A percentile compares a stretch with the other conserved stretches of the same genome.
phyloP scores from a whole-genome alignment of 2,329 filamentous ascomycete species.

The Aspergillus hortae region DNA sequence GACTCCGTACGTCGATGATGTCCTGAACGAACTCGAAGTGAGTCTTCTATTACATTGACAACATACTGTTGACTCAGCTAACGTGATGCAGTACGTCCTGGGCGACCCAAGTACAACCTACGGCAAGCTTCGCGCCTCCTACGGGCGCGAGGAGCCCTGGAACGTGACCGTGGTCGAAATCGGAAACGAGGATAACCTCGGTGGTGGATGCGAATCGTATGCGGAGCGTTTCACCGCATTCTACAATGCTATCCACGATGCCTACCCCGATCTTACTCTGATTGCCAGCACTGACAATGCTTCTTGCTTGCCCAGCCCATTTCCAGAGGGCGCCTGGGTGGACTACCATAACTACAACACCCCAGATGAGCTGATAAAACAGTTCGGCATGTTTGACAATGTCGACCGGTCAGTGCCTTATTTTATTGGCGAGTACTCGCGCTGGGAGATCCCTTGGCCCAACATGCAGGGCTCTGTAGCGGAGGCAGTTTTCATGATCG shows the following conservation, averaged over 20 bases:
- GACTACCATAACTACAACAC: slow-evolving; percentile 52
- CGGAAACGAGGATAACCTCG: slow-evolving; percentile 63
- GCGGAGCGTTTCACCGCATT: slow-evolving; percentile 55
- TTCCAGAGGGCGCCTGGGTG: slow-evolving; percentile 35
- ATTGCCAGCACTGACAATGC: slow-evolving; percentile 43
- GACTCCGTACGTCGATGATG: slow-evolving; percentile 54
- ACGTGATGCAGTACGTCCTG: slow-evolving; percentile 46
- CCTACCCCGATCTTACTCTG: slow-evolving; percentile 54
- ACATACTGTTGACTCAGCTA: neutral
- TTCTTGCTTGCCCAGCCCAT: slow-evolving; percentile 17
- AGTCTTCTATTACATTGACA: neutral
- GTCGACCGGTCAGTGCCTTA: slow-evolving; percentile 28
- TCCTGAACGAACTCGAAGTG: slow-evolving; percentile 56
- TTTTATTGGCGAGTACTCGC: slow-evolving; percentile 25
- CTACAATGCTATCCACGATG: slow-evolving; percentile 52
- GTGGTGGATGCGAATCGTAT: slow-evolving; percentile 47
- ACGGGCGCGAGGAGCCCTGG: slow-evolving; percentile 59
- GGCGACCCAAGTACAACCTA: slow-evolving; percentile 53
- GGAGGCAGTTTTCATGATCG: slow-evolving; percentile 62
- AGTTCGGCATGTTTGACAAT: slow-evolving; percentile 55
- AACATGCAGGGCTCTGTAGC: slow-evolving; percentile 50
- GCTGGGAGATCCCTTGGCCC: slow-evolving; percentile 13
- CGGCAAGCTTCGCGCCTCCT: slow-evolving; percentile 53
- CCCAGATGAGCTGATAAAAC: slow-evolving; percentile 47
- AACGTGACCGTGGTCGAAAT: slow-evolving; percentile 57